Evolutionary conservation across 2,329 filamentous ascomycete genomes (phyloP).

Genomic region (Claviceps sorghi): DNA sequence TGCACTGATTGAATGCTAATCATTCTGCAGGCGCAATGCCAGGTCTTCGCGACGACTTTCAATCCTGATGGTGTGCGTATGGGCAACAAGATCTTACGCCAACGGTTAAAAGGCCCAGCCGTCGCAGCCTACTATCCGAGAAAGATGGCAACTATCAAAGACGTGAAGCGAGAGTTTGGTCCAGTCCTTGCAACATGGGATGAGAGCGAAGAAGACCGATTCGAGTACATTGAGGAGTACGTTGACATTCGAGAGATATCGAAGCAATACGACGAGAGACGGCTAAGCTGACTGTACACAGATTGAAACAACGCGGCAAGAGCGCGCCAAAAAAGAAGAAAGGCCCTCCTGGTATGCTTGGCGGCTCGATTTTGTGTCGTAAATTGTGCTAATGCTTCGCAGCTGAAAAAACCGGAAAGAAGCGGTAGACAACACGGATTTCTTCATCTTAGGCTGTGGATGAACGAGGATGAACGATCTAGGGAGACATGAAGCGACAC

Average conservation of each 20-base stretch:
- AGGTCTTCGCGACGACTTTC: constrained; percentile 79
- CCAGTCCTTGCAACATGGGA: constrained; percentile 55
- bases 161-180: constrained; percentile 56
- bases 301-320: constrained; percentile 69
- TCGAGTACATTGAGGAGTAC: constrained; percentile 58
- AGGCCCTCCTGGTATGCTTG: constrained; percentile 25
- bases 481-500: neutral
- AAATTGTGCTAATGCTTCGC: neutral
- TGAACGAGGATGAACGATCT: neutral
- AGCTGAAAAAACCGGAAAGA: constrained; percentile 18
- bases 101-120: constrained; percentile 71
- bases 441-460: neutral
- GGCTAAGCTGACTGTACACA: constrained; percentile 23
- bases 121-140: constrained; percentile 82
- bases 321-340: constrained; percentile 80
- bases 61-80: constrained; percentile 72
- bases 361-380: neutral
- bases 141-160: constrained; percentile 53
- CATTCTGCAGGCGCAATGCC: constrained; percentile 59
- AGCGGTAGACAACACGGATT: constrained; percentile 12
- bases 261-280: neutral
- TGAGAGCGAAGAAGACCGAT: constrained; percentile 63
- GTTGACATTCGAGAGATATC: constrained; percentile 10
- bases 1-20: constrained; percentile 10
- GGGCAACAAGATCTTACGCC: constrained; percentile 84